Evolutionary conservation across 2,329 filamentous ascomycete species (phyloP).

Genomic region (Claviceps sp.): DNA sequence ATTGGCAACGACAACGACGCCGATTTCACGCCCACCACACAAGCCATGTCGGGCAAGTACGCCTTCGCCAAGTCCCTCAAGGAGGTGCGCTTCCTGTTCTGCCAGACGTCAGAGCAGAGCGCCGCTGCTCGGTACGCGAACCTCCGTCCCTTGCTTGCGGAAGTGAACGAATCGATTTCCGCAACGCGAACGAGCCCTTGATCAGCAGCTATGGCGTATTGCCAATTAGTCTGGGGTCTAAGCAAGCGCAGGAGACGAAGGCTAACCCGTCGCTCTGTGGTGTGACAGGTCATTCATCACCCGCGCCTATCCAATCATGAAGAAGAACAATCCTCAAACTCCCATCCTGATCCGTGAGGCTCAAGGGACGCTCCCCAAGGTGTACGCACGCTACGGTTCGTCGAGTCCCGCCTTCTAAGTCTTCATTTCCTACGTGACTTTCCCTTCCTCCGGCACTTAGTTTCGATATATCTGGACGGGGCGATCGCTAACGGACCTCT

Average conservation of each 20-base stretch:
- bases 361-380: constrained; percentile 64
- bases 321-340: constrained; percentile 91
- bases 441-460: not conserved
- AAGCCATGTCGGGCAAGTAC: constrained; percentile 79
- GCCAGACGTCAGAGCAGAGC: constrained; percentile 86
- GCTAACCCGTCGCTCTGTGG: not conserved
- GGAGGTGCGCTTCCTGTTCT: constrained; percentile 95
- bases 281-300: constrained; percentile 66
- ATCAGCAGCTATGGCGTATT: too few relatives aligned
- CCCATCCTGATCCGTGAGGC: constrained; percentile 95
- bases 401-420: not conserved
- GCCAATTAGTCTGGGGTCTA: too few relatives aligned
- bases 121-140: constrained; percentile 64
- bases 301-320: constrained; percentile 93
- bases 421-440: not conserved
- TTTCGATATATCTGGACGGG: not conserved
- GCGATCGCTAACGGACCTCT: not conserved
- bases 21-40: not conserved
- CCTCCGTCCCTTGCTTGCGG: not conserved
- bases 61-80: constrained; percentile 78
- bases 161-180: too few relatives aligned
- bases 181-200: too few relatives aligned
- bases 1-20: not conserved
- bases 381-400: constrained; percentile 86
- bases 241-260: too few relatives aligned